Conservation (phyloP, 208 protist genomes). For the Trypanosomatidae sp. region DNA sequence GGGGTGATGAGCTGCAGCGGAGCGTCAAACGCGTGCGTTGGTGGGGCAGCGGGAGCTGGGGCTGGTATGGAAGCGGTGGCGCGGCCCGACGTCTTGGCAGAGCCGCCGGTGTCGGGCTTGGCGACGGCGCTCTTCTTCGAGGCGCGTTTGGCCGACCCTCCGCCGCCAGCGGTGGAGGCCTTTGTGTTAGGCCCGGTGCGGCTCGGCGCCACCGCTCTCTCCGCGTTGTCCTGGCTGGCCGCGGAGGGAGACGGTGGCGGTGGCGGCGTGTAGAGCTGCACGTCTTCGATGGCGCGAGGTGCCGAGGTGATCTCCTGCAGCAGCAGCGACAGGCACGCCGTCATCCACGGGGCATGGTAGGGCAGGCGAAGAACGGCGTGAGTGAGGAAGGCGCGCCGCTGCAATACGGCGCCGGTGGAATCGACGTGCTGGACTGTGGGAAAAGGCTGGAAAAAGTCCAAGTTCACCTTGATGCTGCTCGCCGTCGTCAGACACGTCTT, state of each 20-base stretch:
- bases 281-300: constrained; percentile 25
- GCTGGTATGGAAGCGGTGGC: constrained; percentile 4
- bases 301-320: constrained; percentile 32
- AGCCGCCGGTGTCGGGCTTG: too few species aligned
- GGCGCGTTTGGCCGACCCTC: too few species aligned
- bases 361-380: constrained; percentile 69
- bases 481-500: constrained; percentile 52
- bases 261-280: constrained; percentile 31
- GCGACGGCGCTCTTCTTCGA: too few species aligned
- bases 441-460: constrained; percentile 70
- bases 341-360: constrained; percentile 55
- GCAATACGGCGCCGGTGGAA: constrained; percentile 27
- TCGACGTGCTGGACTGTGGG: constrained; percentile 56
- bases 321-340: constrained; percentile 40
- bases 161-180: neutral
- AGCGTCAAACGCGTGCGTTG: constrained; percentile 39
- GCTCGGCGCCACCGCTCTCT: constrained; percentile 4
- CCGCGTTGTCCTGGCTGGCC: constrained; percentile 8
- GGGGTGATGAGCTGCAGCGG: constrained; percentile 68
- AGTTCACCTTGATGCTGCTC: constrained; percentile 41
- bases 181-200: too few species aligned
- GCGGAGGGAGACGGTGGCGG: constrained; percentile 15
- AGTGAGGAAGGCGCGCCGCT: constrained; percentile 48
- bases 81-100: too few species aligned
- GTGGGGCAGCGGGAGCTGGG: constrained; percentile 4